These are phyloP conservation scores for Penicillium subrubescens DNA, from an alignment of 495 filamentous ascomycete genomes.

Conservation along the genomic window DNA sequence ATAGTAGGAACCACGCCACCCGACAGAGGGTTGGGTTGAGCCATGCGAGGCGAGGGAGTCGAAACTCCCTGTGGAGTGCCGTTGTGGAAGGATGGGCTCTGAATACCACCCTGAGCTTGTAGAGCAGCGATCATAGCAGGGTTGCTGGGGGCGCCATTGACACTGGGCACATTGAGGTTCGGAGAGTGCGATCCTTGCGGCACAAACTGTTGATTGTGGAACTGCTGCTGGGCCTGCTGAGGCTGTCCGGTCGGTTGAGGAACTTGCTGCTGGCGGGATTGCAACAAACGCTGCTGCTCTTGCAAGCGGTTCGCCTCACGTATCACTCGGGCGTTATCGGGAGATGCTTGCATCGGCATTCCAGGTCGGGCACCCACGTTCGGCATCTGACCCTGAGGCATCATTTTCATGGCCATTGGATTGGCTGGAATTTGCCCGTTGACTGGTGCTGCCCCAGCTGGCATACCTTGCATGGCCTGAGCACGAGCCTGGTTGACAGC, in stretches of 20 bases:
- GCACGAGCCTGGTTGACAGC: conserved; percentile 42
- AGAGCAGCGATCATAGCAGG: conserved; percentile 54
- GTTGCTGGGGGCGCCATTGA: conserved; percentile 57
- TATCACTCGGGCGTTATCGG: conserved; percentile 54
- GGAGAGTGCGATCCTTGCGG: conserved; percentile 49
- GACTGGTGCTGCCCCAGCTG: conserved; percentile 32
- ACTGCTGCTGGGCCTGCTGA: conserved; percentile 44
- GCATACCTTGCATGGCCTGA: conserved; percentile 44
- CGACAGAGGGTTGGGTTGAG: conserved; percentile 53
- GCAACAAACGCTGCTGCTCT: conserved; percentile 65
- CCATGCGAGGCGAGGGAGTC: conserved; percentile 54
- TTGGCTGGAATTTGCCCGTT: conserved; percentile 55
- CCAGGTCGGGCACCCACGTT: conserved; percentile 59
- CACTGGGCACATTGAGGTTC: conserved; percentile 45
- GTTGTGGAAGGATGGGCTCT: conserved; percentile 51
- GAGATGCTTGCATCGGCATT: conserved; percentile 56
- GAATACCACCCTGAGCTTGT: conserved; percentile 52
- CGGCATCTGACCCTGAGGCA: conserved; percentile 73
- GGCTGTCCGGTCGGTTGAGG: conserved; percentile 37
- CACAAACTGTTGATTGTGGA: conserved; percentile 44
- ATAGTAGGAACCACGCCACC: conserved; percentile 57
- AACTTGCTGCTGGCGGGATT: conserved; percentile 62
- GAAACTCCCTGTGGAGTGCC: conserved; percentile 47
- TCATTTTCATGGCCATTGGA: conserved; percentile 63
- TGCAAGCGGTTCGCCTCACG: conserved; percentile 66